A percentile compares a stretch with the other conserved stretches of the same genome.
Evolutionary conservation across 2,329 filamentous ascomycete genomes (phyloP).

Genomic region (Blastomyces silverae): DNA sequence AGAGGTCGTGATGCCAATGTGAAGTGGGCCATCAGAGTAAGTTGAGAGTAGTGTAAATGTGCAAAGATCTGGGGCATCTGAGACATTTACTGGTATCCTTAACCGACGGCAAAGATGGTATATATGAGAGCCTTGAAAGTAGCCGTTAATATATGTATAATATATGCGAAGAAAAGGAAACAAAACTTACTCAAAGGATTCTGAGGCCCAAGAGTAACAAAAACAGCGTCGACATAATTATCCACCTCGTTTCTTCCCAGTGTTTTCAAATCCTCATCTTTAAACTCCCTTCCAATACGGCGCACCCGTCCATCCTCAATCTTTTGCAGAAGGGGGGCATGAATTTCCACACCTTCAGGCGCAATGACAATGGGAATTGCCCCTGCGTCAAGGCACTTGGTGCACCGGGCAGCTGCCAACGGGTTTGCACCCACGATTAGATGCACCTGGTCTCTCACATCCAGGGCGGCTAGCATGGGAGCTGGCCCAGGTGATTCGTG

Average conservation of each 20-base stretch:
- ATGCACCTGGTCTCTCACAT: slow-evolving; percentile 53
- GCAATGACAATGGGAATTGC: slow-evolving; percentile 74
- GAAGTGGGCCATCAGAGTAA: slow-evolving; percentile 81
- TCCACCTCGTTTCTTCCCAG: slow-evolving; percentile 76
- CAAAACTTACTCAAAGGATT: slow-evolving; percentile 43
- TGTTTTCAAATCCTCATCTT: slow-evolving; percentile 62
- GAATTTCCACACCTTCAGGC: slow-evolving; percentile 55
- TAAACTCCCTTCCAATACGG: slow-evolving; percentile 50
- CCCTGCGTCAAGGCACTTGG: slow-evolving; percentile 72
- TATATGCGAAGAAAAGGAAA: slow-evolving; percentile 13
- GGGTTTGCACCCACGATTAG: slow-evolving; percentile 81
- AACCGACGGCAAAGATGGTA: slow-evolving; percentile 67
- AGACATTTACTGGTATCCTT: slow-evolving; percentile 87
- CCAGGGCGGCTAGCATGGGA: slow-evolving; percentile 36
- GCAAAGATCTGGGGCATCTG: slow-evolving; percentile 78
- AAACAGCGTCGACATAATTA: slow-evolving; percentile 79
- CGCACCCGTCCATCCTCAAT: slow-evolving; percentile 39
- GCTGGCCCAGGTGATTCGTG: background rate
- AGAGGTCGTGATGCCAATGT: slow-evolving; percentile 92
- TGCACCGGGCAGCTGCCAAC: slow-evolving; percentile 75
- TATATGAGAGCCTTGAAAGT: slow-evolving; percentile 54
- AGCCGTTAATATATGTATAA: slow-evolving; percentile 15
- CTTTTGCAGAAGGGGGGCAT: slow-evolving; percentile 49
- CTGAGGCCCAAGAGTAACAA: slow-evolving; percentile 61
- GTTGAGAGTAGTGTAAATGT: slow-evolving; percentile 86